phyloP scores from a whole-genome alignment of 2,329 filamentous ascomycete species.

The Penicillium sp. region DNA sequence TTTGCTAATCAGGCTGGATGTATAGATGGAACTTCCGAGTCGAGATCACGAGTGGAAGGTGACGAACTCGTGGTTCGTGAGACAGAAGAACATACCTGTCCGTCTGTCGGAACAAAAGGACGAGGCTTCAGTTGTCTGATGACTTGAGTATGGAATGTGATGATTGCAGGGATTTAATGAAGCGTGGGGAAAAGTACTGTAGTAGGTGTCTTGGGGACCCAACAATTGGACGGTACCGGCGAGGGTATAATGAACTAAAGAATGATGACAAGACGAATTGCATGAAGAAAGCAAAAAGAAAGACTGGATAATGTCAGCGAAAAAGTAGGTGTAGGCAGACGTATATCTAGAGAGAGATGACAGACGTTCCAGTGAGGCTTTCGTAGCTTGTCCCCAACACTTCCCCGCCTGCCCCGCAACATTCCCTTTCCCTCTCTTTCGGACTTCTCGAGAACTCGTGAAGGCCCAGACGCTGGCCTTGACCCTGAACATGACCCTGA shows the following conservation, averaged over 20 bases:
- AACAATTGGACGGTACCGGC: too few relatives aligned
- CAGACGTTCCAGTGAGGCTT: neutral
- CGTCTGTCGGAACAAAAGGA: slow-evolving; percentile 8
- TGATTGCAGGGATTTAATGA: too few relatives aligned
- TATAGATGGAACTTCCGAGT: slow-evolving; percentile 40
- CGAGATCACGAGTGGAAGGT: slow-evolving; percentile 42
- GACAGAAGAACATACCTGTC: slow-evolving; percentile 30
- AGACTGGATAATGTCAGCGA: too few relatives aligned
- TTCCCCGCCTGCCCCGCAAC: slow-evolving; percentile 27
- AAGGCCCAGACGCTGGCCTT: slow-evolving; percentile 1
- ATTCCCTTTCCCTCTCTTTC: slow-evolving; percentile 3
- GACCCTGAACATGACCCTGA: neutral
- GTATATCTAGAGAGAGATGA: too few relatives aligned
- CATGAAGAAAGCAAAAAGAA: too few relatives aligned
- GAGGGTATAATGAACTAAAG: too few relatives aligned
- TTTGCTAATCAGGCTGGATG: neutral
- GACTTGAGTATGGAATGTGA: too few relatives aligned
- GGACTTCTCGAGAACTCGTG: neutral
- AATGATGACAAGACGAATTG: too few relatives aligned
- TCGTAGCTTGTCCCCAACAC: slow-evolving; percentile 2
- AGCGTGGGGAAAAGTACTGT: too few relatives aligned
- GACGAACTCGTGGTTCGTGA: slow-evolving; percentile 47
- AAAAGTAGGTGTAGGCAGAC: too few relatives aligned
- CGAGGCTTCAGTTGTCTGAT: neutral
- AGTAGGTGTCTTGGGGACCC: too few relatives aligned